Evolutionary conservation across 2,329 filamentous ascomycete species (phyloP).

Genomic region (Claviceps monticola): DNA sequence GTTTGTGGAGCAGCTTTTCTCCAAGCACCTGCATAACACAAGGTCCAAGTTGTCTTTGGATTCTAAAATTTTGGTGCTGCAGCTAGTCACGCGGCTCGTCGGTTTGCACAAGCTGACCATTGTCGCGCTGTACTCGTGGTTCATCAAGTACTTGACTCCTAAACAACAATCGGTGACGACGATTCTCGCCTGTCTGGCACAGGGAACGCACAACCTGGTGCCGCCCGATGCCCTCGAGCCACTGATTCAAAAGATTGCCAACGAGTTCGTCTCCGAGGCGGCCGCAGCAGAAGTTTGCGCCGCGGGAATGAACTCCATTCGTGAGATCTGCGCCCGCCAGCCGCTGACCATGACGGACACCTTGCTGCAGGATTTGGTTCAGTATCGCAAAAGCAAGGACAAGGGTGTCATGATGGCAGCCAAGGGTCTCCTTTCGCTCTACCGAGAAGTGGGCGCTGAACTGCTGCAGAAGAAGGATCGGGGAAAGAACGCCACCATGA

Average conservation of each 20-base stretch:
- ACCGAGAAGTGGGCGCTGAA: constrained; percentile 80
- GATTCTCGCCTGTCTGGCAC: constrained; percentile 82
- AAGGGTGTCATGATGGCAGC: constrained; percentile 99
- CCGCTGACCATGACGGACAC: constrained; percentile 95
- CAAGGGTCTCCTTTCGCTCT: constrained; percentile 78
- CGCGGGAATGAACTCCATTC: constrained; percentile 85
- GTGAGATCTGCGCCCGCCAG: constrained; percentile 85
- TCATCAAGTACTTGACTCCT: constrained; percentile 81
- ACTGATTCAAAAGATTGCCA: constrained; percentile 86
- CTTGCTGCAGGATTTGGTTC: constrained; percentile 85
- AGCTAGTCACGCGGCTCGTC: constrained; percentile 80
- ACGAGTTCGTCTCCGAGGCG: constrained; percentile 95
- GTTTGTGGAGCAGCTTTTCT: constrained; percentile 80
- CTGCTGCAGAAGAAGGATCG: constrained; percentile 81
- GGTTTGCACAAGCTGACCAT: constrained; percentile 87
- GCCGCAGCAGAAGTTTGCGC: constrained; percentile 81
- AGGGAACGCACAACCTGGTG: constrained; percentile 80
- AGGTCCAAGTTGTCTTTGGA: constrained; percentile 79
- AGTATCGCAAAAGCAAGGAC: constrained; percentile 94
- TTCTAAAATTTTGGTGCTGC: constrained; percentile 77
- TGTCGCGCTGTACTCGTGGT: constrained; percentile 88
- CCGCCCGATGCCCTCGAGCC: constrained; percentile 88
- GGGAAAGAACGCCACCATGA: constrained; percentile 81
- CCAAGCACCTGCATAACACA: constrained; percentile 77
- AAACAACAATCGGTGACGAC: constrained; percentile 83